Evolutionary conservation across 2,329 filamentous ascomycete genomes (phyloP).

Genomic region (Monilinia fructicola): DNA sequence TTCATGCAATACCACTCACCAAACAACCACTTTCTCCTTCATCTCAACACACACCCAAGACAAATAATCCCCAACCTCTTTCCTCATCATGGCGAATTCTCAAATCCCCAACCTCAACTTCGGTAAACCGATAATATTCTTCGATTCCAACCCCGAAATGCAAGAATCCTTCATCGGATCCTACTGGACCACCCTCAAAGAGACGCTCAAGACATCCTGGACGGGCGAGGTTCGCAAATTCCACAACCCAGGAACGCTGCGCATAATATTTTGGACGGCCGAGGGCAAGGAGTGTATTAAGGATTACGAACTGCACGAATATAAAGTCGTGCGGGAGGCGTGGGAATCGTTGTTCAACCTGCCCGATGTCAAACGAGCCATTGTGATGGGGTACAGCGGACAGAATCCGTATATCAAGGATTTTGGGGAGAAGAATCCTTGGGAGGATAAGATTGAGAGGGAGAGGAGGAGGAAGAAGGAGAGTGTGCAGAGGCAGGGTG

Average conservation of each 20-base stretch:
- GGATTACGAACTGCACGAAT: slow-evolving; percentile 35
- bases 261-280: slow-evolving; percentile 34
- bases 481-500: slow-evolving; percentile 1
- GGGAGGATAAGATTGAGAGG: slow-evolving; percentile 29
- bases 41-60: background rate
- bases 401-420: slow-evolving; percentile 36
- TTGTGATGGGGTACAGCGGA: slow-evolving; percentile 34
- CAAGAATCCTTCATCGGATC: slow-evolving; percentile 34
- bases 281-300: slow-evolving; percentile 33
- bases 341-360: slow-evolving; percentile 32
- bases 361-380: slow-evolving; percentile 32
- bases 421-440: slow-evolving; percentile 28
- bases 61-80: background rate
- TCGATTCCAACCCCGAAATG: slow-evolving; percentile 37
- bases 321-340: slow-evolving; percentile 31
- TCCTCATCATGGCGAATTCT: slow-evolving; percentile 3
- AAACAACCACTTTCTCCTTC: background rate
- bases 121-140: slow-evolving; percentile 34
- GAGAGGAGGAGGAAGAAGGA: slow-evolving; percentile 24
- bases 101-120: slow-evolving; percentile 25
- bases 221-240: slow-evolving; percentile 35
- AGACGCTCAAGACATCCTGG: slow-evolving; percentile 31
- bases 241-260: slow-evolving; percentile 31
- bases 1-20: background rate
- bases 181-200: slow-evolving; percentile 32